Evolutionary conservation across 225 moss, liverwort and hornwort genomes (phyloP).

Genomic region (Anthoceros angustus): DNA sequence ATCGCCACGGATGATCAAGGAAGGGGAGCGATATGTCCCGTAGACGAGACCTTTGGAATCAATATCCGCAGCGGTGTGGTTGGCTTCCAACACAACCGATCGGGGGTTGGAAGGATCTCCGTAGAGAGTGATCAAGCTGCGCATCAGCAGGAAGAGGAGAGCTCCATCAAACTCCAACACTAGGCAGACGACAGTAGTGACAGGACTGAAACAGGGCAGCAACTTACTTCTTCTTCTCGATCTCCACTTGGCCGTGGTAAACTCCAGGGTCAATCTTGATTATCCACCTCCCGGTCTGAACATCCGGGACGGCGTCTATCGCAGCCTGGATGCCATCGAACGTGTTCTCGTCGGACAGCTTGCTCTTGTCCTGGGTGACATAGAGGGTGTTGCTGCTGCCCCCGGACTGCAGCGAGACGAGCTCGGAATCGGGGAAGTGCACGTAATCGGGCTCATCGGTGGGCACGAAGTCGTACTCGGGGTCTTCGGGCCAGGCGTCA

Average conservation of each 20-base stretch:
- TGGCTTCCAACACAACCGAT: not conserved
- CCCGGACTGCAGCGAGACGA: not conserved
- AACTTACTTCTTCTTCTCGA: conserved; percentile 1
- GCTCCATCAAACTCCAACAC: no score
- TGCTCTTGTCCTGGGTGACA: not conserved
- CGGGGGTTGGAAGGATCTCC: not conserved
- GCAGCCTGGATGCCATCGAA: not conserved
- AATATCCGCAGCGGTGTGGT: not conserved
- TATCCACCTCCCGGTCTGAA: not conserved
- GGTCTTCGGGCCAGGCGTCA: not conserved
- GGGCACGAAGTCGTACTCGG: not conserved
- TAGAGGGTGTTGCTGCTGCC: not conserved
- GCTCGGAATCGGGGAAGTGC: not conserved
- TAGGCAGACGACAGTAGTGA: no score
- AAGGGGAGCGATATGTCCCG: not conserved
- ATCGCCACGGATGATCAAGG: not conserved
- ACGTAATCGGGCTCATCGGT: not conserved
- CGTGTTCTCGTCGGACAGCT: not conserved
- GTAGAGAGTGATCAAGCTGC: conserved; percentile 2
- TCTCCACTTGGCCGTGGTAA: not conserved
- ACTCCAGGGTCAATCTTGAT: not conserved
- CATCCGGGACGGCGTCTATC: not conserved
- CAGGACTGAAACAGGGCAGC: no score
- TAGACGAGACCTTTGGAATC: not conserved
- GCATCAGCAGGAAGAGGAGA: no score